Evolutionary conservation across 345 rosid species (phyloP), one percentile per base, ranked within the genome.

Genomic region (Sisymbrium irio): DNA sequence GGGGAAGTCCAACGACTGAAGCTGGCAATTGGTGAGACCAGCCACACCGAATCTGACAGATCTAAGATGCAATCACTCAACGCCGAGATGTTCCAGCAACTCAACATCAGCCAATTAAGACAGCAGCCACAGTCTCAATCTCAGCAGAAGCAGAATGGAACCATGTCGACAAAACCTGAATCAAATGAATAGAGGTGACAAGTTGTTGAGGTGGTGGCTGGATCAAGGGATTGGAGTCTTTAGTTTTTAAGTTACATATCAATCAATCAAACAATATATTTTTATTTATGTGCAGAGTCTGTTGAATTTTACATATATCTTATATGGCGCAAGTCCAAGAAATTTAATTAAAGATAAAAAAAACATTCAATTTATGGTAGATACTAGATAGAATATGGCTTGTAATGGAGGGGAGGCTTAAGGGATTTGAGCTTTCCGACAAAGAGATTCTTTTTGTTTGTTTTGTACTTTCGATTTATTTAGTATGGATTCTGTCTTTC

Each of bases 1-100:
- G 81, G 76, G 1, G 90, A 88, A 73, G 82, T 83, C 14, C 87
- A 77, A 46, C 78, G 86, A 32, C 68, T 88, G 76, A 83, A 82
- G 76, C 49, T 73, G 3, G 67, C 76, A 0, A 69, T 70, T 1
- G 74, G 82, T 13, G 85, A 85, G 57, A 20, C 36, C 8, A 77
- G 77, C 28, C 81, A 78, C 37, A 35, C 53, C 17, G 80, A 64
- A 46, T 19, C 71, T 12, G 80, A 77, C 9, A 76, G 75, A 62
- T 68, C 79, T 62, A 77, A 76, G 76, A 37, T 76, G 71, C 76
- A 70, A 61, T 69, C 76, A 63, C 75, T 77, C 3, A 77, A 77
- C 27, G 67, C 77, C 0, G 73, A 77, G 58, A 77, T 72, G 81
- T 71, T 77, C 69, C 73, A 77, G 67, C 80, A 77, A 60, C 81